These are phyloP conservation scores for Chamaecrista fasciculata DNA, from an alignment of 306 rosid genomes.

Conservation along the genomic window DNA sequence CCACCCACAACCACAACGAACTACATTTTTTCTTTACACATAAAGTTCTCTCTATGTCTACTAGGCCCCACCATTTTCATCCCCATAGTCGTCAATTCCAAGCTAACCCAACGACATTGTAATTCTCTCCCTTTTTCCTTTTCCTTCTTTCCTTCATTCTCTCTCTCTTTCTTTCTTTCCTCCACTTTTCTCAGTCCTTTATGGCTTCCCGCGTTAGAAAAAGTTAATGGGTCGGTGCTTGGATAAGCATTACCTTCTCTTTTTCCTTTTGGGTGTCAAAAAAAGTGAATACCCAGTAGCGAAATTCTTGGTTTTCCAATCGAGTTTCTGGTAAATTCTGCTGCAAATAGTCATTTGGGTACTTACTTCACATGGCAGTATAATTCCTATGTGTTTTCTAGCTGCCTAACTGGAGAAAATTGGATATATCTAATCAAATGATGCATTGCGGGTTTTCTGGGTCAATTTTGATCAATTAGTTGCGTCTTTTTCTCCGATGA, in stretches of 20 bases:
- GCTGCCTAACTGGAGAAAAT: constrained; percentile 15
- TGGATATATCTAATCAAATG: not conserved
- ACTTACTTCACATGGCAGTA: not conserved
- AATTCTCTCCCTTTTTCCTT: constrained; percentile 45
- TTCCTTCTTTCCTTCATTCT: constrained; percentile 28
- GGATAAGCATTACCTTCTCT: constrained; percentile 42
- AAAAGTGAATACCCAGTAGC: constrained; percentile 44
- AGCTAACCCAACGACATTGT: constrained; percentile 33
- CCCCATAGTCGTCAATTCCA: constrained; percentile 38
- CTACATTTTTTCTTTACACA: not conserved
- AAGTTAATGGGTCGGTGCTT: constrained; percentile 70
- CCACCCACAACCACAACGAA: not conserved
- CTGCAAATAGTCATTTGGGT: not conserved
- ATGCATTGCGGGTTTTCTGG: not conserved
- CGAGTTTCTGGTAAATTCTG: constrained; percentile 27
- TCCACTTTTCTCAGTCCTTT: constrained; percentile 61
- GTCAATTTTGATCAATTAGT: constrained; percentile 5
- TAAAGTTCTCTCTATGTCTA: constrained; percentile 32
- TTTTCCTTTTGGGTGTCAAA: constrained; percentile 56
- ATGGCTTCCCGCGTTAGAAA: constrained; percentile 49
- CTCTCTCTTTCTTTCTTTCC: constrained; percentile 34
- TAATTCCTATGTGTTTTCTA: too few relatives aligned
- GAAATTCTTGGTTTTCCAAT: constrained; percentile 36
- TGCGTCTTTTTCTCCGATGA: constrained; percentile 16
- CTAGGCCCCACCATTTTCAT: constrained; percentile 53